Conservation (phyloP, 148 eudicot genomes). For the Camellia sinensis region DNA sequence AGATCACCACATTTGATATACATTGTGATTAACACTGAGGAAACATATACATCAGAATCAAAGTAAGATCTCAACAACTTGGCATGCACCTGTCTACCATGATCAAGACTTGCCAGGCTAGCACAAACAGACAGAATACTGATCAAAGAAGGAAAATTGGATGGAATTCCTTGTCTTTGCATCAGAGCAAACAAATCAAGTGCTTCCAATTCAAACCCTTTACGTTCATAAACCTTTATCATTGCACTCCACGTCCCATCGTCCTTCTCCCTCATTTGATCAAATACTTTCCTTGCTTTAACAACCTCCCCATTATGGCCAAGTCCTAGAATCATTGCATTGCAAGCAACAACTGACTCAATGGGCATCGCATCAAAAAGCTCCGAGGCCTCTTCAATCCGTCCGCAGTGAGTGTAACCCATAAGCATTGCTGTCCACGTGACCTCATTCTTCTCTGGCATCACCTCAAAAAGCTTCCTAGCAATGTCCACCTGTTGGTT, state of each 20-base stretch:
- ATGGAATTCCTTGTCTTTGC: slow-evolving; percentile 31
- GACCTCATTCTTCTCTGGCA: slow-evolving; percentile 58
- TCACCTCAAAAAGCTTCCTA: slow-evolving; percentile 59
- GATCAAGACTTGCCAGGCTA: slow-evolving; percentile 41
- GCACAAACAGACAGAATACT: slow-evolving; percentile 48
- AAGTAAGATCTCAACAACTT: slow-evolving; percentile 32
- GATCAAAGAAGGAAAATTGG: slow-evolving; percentile 41
- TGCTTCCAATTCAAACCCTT: slow-evolving; percentile 43
- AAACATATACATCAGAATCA: slow-evolving; percentile 42
- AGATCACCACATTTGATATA: slow-evolving; percentile 54
- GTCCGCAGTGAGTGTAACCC: slow-evolving; percentile 50
- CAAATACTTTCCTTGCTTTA: slow-evolving; percentile 40
- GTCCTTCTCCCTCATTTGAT: slow-evolving; percentile 37
- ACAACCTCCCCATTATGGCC: slow-evolving; percentile 48
- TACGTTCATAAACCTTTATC: slow-evolving; percentile 42
- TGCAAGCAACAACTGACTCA: slow-evolving; percentile 39
- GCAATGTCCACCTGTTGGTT: slow-evolving; percentile 41
- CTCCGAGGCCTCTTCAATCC: slow-evolving; percentile 46
- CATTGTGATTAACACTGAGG: slow-evolving; percentile 43
- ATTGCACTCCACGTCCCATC: slow-evolving; percentile 53
- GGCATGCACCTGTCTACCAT: slow-evolving; percentile 52
- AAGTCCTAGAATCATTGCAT: slow-evolving; percentile 44
- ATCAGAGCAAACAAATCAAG: slow-evolving; percentile 32
- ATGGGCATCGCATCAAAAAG: slow-evolving; percentile 45
- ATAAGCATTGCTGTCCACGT: slow-evolving; percentile 57